Conservation (phyloP, 163 green algal species). For the Scenedesmus sp. region DNA sequence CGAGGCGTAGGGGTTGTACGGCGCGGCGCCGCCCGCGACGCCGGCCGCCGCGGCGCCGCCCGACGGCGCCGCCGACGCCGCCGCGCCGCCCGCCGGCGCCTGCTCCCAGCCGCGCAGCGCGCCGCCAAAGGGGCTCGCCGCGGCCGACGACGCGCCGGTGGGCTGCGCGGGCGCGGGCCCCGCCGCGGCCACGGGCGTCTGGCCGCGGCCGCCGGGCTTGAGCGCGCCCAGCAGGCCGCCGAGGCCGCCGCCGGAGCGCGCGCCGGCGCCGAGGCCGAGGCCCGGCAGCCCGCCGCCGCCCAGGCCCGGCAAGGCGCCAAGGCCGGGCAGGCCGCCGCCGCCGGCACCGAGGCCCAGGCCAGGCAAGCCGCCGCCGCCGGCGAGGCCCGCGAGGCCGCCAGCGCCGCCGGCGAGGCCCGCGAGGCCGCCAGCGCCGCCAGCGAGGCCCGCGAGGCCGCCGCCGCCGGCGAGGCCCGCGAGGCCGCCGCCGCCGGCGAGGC, state of each 20-base stretch:
- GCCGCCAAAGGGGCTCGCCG: too few species aligned
- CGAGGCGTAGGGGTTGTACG: conserved; percentile 15
- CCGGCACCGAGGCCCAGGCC: too few species aligned
- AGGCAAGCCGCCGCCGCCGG: too few species aligned
- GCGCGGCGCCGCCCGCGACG: background rate
- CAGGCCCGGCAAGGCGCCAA: too few species aligned
- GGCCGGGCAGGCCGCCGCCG: too few species aligned
- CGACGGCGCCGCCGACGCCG: background rate
- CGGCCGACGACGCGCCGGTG: too few species aligned
- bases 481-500: too few species aligned
- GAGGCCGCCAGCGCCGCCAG: background rate
- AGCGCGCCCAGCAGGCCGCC: background rate
- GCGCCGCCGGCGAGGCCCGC: background rate
- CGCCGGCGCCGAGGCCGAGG: too few species aligned
- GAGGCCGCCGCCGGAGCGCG: background rate
- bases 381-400: background rate
- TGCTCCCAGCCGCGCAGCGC: too few species aligned
- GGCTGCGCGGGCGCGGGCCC: too few species aligned
- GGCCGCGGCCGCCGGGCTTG: background rate
- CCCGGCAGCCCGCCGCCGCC: too few species aligned
- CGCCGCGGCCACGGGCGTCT: too few species aligned
- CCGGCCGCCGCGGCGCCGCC: background rate
- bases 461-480: background rate
- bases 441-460: background rate
- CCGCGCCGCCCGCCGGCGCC: background rate